Evolutionary conservation across 1,139 yeast genomes (phyloP).

Genomic region (Pichia sp.): DNA sequence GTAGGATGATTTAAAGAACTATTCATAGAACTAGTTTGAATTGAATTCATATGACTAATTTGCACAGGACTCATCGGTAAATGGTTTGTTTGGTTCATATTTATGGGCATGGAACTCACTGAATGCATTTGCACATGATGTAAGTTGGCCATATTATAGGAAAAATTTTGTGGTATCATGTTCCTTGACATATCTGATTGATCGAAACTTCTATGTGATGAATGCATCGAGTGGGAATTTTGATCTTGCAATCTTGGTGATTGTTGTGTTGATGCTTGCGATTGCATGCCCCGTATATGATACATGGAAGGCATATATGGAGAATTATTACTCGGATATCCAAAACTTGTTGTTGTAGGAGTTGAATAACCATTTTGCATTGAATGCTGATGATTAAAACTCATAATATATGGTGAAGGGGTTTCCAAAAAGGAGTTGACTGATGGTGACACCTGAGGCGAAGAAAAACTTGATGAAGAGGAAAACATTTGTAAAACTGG

Average conservation of each 20-base stretch:
- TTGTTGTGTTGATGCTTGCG: not conserved
- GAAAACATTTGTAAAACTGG: not conserved
- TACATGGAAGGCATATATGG: slow-evolving; percentile 9
- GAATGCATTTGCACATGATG: not conserved
- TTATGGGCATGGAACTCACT: not conserved
- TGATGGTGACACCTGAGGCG: slow-evolving; percentile 10
- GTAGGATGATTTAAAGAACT: not conserved
- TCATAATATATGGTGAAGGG: slow-evolving; percentile 3
- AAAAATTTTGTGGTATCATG: not conserved
- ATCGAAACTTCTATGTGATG: not conserved
- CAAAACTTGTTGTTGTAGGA: slow-evolving; percentile 7
- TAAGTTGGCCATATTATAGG: not conserved
- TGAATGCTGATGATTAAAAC: not conserved
- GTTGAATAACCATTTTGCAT: not conserved
- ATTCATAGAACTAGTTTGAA: too few relatives aligned
- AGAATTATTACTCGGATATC: slow-evolving; percentile 2
- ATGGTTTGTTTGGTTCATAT: not conserved
- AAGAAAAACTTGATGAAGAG: slow-evolving; percentile 3
- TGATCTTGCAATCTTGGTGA: not conserved
- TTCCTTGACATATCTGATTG: not conserved
- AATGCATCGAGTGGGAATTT: not conserved
- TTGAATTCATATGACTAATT: not conserved
- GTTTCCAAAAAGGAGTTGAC: slow-evolving; percentile 5
- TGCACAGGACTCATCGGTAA: not conserved
- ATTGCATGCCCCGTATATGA: slow-evolving; percentile 3